These are phyloP conservation scores for Phytopythium mirpurense DNA, from an alignment of 352 stramenopile species.

Conservation along the genomic window DNA sequence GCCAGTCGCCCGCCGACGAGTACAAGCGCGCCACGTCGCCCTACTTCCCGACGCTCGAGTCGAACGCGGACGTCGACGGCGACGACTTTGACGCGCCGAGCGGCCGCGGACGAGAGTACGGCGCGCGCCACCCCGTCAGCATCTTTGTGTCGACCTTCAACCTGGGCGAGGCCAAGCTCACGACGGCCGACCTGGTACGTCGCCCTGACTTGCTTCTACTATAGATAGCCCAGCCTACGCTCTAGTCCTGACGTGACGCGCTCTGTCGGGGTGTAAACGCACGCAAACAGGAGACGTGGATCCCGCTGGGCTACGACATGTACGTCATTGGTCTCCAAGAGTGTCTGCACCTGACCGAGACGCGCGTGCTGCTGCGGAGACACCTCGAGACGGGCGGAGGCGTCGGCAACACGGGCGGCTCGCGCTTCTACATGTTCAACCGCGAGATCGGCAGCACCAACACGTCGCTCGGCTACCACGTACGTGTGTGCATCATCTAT, in stretches of 20 bases:
- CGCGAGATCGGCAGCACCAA: slow-evolving; percentile 80
- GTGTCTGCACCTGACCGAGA: slow-evolving; percentile 72
- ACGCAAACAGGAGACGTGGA: slow-evolving; percentile 59
- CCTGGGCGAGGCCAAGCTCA: slow-evolving; percentile 68
- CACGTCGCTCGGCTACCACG: slow-evolving; percentile 80
- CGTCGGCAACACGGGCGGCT: slow-evolving; percentile 15
- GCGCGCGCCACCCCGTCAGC: slow-evolving; percentile 40
- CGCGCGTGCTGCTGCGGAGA: slow-evolving; percentile 47
- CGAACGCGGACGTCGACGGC: slow-evolving; percentile 5
- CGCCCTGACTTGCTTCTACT: too few relatives aligned
- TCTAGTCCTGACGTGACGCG: not conserved
- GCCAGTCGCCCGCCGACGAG: slow-evolving; percentile 3
- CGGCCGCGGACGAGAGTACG: slow-evolving; percentile 10
- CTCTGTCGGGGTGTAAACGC: not conserved
- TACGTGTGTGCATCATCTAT: slow-evolving; percentile 16
- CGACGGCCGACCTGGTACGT: slow-evolving; percentile 34
- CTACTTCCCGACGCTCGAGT: slow-evolving; percentile 22
- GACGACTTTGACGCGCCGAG: slow-evolving; percentile 6
- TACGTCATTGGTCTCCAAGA: slow-evolving; percentile 89
- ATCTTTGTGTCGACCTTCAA: slow-evolving; percentile 86
- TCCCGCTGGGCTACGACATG: slow-evolving; percentile 72
- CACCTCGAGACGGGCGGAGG: slow-evolving; percentile 54
- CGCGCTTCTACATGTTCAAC: slow-evolving; percentile 49
- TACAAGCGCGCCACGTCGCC: slow-evolving; percentile 34
- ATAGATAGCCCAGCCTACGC: too few relatives aligned